A percentile compares a stretch with the other conserved stretches of the same genome.
Conservation (phyloP, 2,329 filamentous ascomycete genomes). For the Ilyonectria destructans region DNA sequence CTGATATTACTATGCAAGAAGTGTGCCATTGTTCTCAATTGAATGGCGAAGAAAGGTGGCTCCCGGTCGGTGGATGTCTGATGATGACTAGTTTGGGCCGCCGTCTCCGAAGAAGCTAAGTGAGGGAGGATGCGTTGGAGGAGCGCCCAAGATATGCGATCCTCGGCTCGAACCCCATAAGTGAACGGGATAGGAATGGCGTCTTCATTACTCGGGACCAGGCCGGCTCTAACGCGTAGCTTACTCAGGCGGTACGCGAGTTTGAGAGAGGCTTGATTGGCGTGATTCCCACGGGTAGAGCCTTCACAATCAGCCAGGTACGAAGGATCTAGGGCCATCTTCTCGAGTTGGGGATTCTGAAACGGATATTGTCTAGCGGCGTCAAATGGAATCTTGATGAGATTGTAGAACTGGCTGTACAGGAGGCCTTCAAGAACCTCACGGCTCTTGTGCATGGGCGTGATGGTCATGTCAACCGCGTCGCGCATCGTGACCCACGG, state of each 20-base stretch:
- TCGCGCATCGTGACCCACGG: background rate
- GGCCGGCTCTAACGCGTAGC: background rate
- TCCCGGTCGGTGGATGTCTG: background rate
- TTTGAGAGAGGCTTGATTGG: background rate
- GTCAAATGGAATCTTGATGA: constrained; percentile 7
- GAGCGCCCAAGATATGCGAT: background rate
- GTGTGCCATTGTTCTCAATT: background rate
- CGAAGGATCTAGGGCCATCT: constrained; percentile 1
- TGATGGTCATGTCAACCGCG: constrained; percentile 9
- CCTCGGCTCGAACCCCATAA: constrained; percentile 1
- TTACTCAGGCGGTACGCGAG: background rate
- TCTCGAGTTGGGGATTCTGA: background rate
- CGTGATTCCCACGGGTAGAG: background rate
- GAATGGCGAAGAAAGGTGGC: background rate
- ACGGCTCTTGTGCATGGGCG: background rate
- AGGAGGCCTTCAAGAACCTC: constrained; percentile 10
- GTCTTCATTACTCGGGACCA: background rate
- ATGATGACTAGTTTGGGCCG: background rate
- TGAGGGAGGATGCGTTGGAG: background rate
- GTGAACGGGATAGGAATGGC: background rate
- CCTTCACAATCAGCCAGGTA: constrained; percentile 4
- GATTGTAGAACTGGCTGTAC: background rate
- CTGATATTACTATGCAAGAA: constrained; percentile 8
- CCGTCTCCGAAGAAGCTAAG: background rate
- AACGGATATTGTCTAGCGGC: constrained; percentile 1